Conservation (phyloP, 305 asterid genomes). For the Euphrasia arctica region DNA sequence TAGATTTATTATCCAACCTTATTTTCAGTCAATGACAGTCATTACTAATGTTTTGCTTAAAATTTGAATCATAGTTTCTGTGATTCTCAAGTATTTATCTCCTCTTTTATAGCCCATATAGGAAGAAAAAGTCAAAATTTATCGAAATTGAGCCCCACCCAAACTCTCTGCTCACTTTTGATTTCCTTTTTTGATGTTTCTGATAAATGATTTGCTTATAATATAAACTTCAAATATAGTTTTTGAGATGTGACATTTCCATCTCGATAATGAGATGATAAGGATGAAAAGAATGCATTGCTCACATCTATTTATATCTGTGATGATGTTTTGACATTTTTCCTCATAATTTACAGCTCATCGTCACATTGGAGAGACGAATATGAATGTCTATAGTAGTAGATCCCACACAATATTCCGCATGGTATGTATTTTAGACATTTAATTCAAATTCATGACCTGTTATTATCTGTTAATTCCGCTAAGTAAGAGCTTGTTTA, state of each 20-base stretch:
- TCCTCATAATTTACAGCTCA: conserved; percentile 56
- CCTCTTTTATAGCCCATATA: conserved; percentile 1
- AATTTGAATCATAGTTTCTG: conserved; percentile 3
- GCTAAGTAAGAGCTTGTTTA: conserved; percentile 28
- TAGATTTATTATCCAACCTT: background rate
- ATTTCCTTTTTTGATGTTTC: background rate
- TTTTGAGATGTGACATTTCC: background rate
- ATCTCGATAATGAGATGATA: conserved; percentile 3
- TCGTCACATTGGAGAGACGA: conserved; percentile 97
- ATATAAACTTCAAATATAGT: background rate
- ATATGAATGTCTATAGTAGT: conserved; percentile 92
- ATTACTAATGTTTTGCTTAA: conserved; percentile 9
- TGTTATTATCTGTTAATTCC: conserved; percentile 11
- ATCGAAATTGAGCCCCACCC: conserved; percentile 16
- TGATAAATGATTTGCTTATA: conserved; percentile 4
- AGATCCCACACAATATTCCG: conserved; percentile 97
- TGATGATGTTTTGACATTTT: conserved; percentile 12
- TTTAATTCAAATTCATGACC: conserved; percentile 14
- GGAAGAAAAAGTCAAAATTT: conserved; percentile 14
- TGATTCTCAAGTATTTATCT: conserved; percentile 8
- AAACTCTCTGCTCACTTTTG: background rate
- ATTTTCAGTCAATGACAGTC: background rate
- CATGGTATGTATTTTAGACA: conserved; percentile 54
- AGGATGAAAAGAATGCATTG: conserved; percentile 8
- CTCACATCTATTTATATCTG: conserved; percentile 14